Evolutionary conservation across 1,284 basidiomycete species (phyloP), one percentile per base, ranked within the genome.

Genomic region (Trametes pubescens): DNA sequence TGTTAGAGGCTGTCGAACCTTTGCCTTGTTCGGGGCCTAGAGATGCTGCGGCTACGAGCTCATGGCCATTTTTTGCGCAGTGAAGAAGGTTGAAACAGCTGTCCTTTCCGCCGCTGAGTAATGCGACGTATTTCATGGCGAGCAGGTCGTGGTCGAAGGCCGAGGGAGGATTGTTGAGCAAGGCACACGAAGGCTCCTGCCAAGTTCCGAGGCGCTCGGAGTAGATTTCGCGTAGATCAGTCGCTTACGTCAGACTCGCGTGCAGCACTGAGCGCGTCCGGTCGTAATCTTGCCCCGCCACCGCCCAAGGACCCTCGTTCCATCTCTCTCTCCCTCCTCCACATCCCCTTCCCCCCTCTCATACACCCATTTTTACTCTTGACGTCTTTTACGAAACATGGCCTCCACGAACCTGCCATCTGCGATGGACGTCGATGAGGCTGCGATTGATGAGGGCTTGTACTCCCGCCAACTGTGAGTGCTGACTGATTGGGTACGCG

Each of bases 21-120:
- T 93, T 93, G 71, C 94, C 96, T 51, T 83, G 79, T 62, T 85
- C 87, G 16, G 97, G 97, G 14, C 92, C 86, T 26, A 99, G 82
- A 47, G 95, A 95, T 2, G 96, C 98, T 21, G 96, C 88, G 1
- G 95, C 95, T 2, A 97, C 82, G 37, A 99, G 86, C 66, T 94
- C 82, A 76, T 99, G 98, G 0, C 94, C 92, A 74, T 98, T 94
- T 63, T 86, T 84, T 44, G 87, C 81, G 74, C 95, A 96, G 78
- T 99, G 96, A 29, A 96, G 79, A 29, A 99, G 86, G 74, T 98
- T 99, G 84, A 92, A 99, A 82, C 96, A 98, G 75, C 93, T 95
- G 79, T 99, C 98, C 78, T 99, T 99, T 49, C 98, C 98, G 37
- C 98, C 98, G 60, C 96, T 98, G 54, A 99, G 88, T 62, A 99